Evolutionary conservation across 768 basidiomycete species (phyloP).

Genomic region (Rubroboletus satanas): DNA sequence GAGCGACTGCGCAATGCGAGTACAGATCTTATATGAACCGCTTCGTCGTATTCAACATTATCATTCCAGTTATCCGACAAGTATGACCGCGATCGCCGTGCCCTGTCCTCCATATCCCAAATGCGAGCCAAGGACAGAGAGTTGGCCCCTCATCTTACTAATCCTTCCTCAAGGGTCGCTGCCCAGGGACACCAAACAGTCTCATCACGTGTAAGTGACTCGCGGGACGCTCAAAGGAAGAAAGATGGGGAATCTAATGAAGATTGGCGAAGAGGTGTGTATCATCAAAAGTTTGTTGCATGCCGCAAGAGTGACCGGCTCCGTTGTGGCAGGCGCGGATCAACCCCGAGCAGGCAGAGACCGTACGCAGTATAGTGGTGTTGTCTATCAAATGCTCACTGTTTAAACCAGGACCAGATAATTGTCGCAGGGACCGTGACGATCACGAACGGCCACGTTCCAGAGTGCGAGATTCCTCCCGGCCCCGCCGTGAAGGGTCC

Average conservation of each 20-base stretch:
- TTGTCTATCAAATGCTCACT: conserved; percentile 1
- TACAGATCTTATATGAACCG: conserved; percentile 1
- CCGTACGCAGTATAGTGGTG: conserved; percentile 39
- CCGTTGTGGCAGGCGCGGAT: conserved; percentile 39
- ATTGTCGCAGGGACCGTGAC: conserved; percentile 50
- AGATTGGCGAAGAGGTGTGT: conserved; percentile 81
- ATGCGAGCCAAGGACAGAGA: conserved; percentile 68
- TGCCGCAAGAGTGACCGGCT: neutral
- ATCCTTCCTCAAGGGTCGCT: conserved; percentile 40
- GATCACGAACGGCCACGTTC: conserved; percentile 68
- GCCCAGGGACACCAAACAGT: conserved; percentile 32
- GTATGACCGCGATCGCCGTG: conserved; percentile 74
- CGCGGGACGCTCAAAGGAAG: conserved; percentile 58
- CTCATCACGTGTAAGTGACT: conserved; percentile 52
- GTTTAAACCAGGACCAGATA: conserved; percentile 45
- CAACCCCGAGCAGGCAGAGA: conserved; percentile 52
- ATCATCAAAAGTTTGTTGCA: conserved; percentile 1
- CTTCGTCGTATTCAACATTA: conserved; percentile 4
- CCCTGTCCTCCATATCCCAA: conserved; percentile 44
- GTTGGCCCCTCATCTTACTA: conserved; percentile 52
- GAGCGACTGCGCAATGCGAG: conserved; percentile 70
- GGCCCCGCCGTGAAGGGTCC: conserved; percentile 56
- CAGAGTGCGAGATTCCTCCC: conserved; percentile 59
- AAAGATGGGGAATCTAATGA: conserved; percentile 72
- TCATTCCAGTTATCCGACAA: conserved; percentile 73